Conservation (phyloP, 2,329 filamentous ascomycete species). For the Tolypocladium ovalisporum region DNA sequence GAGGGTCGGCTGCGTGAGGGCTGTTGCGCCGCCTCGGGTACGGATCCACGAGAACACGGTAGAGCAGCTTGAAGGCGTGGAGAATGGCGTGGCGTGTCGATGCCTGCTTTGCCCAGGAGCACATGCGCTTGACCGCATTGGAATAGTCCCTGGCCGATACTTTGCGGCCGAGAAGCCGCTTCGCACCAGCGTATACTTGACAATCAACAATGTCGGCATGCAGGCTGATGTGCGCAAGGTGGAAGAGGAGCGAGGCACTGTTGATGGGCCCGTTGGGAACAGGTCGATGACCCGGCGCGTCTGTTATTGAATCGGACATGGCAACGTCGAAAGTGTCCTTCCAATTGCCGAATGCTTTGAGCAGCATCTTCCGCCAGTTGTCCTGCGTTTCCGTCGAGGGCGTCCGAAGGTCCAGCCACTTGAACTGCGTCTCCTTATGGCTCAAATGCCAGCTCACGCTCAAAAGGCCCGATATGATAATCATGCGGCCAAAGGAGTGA, state of each 20-base stretch:
- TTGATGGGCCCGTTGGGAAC: slow-evolving; percentile 58
- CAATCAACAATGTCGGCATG: slow-evolving; percentile 84
- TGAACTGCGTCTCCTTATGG: slow-evolving; percentile 75
- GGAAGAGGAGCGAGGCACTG: slow-evolving; percentile 70
- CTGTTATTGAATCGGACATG: slow-evolving; percentile 30
- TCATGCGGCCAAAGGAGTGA: slow-evolving; percentile 79
- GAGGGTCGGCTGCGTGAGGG: slow-evolving; percentile 17
- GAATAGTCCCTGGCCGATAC: slow-evolving; percentile 67
- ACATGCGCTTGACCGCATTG: slow-evolving; percentile 65
- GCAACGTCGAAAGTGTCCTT: slow-evolving; percentile 72
- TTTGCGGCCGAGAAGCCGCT: slow-evolving; percentile 64
- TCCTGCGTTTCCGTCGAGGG: slow-evolving; percentile 51
- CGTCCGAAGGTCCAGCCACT: slow-evolving; percentile 60
- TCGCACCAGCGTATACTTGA: slow-evolving; percentile 77
- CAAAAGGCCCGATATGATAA: slow-evolving; percentile 82
- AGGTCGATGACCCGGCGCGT: slow-evolving; percentile 22
- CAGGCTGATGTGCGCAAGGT: slow-evolving; percentile 79
- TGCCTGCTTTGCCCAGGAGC: slow-evolving; percentile 63
- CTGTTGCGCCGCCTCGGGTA: slow-evolving; percentile 19
- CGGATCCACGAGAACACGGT: slow-evolving; percentile 57
- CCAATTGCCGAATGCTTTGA: slow-evolving; percentile 78
- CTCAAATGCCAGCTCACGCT: slow-evolving; percentile 89
- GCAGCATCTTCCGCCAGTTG: slow-evolving; percentile 67
- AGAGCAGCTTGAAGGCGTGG: slow-evolving; percentile 72
- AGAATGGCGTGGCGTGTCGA: slow-evolving; percentile 73